phyloP scores from a whole-genome alignment of 441 rosid genomes.

The Eugenia klotzschiana region DNA sequence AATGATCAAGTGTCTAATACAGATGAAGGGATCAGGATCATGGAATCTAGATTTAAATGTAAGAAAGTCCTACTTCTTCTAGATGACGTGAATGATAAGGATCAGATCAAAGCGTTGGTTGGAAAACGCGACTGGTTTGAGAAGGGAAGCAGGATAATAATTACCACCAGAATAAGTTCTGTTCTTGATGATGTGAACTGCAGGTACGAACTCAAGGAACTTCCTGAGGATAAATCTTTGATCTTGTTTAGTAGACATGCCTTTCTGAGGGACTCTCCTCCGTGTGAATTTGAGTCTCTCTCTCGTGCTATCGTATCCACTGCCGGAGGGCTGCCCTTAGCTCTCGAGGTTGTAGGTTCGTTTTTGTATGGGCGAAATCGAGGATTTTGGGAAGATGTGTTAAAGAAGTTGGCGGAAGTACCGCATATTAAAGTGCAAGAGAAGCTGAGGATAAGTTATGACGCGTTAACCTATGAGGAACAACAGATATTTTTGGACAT shows the following conservation, averaged over 20 bases:
- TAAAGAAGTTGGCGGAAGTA: not conserved
- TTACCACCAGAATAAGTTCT: not conserved
- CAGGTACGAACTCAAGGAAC: not conserved
- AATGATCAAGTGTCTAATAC: not conserved
- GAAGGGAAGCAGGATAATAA: not conserved
- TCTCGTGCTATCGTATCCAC: not conserved
- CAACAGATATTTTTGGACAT: not conserved
- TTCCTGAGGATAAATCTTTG: not conserved
- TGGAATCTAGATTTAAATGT: not conserved
- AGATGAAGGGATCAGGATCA: not conserved
- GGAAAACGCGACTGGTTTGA: not conserved
- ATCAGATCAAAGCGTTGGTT: not conserved
- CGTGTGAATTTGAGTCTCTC: not conserved
- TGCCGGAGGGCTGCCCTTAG: not conserved
- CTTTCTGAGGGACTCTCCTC: not conserved
- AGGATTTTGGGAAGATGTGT: not conserved
- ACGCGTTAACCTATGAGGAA: not conserved
- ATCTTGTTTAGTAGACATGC: not conserved
- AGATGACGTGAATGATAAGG: not conserved
- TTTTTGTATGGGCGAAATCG: fast-evolving
- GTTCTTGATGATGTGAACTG: not conserved
- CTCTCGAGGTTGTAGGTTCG: not conserved
- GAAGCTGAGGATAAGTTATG: not conserved
- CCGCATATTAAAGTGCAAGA: not conserved
- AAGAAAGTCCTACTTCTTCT: not conserved